These are phyloP conservation scores for Crithidia bombi DNA, from an alignment of 208 protist genomes.

Conservation along the genomic window DNA sequence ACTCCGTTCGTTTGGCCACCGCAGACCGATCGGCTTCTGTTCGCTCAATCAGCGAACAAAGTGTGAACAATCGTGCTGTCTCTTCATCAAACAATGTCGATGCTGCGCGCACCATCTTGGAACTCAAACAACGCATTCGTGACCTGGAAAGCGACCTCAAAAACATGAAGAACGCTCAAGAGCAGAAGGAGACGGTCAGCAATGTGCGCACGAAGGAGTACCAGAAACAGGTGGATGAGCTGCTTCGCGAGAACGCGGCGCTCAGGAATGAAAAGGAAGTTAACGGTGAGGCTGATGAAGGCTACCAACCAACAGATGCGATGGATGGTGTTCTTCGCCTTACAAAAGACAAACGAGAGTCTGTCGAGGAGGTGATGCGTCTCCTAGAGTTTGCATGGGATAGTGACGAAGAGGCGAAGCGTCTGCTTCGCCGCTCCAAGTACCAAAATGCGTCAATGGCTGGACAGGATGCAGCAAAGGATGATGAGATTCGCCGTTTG, in stretches of 20 bases:
- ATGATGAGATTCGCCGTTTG: slow-evolving; percentile 56
- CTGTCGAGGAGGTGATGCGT: slow-evolving; percentile 78
- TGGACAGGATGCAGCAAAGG: slow-evolving; percentile 51
- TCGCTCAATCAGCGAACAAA: slow-evolving; percentile 16
- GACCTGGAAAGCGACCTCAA: slow-evolving; percentile 33
- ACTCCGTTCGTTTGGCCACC: background rate
- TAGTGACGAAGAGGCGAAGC: slow-evolving; percentile 55
- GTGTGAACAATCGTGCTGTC: background rate
- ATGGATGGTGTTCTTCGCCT: slow-evolving; percentile 39
- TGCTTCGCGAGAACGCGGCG: slow-evolving; percentile 50
- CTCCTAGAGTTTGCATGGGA: slow-evolving; percentile 72
- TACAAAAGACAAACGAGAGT: slow-evolving; percentile 76
- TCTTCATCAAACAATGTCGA: background rate
- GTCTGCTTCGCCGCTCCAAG: slow-evolving; percentile 25
- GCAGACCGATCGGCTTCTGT: slow-evolving; percentile 1
- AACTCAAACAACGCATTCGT: slow-evolving; percentile 25
- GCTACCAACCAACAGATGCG: background rate
- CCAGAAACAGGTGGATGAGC: slow-evolving; percentile 52
- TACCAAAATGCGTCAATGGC: slow-evolving; percentile 37
- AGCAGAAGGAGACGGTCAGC: slow-evolving; percentile 42
- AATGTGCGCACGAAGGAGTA: slow-evolving; percentile 36
- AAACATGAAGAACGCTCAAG: slow-evolving; percentile 3
- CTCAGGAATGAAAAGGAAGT: slow-evolving; percentile 15
- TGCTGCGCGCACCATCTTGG: background rate
- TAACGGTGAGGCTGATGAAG: background rate